Percentiles rank a stretch among this genome's conserved stretches.
Evolutionary conservation across 2,329 filamentous ascomycete species (phyloP).

Genomic region (Pestalotiopsis sp.): DNA sequence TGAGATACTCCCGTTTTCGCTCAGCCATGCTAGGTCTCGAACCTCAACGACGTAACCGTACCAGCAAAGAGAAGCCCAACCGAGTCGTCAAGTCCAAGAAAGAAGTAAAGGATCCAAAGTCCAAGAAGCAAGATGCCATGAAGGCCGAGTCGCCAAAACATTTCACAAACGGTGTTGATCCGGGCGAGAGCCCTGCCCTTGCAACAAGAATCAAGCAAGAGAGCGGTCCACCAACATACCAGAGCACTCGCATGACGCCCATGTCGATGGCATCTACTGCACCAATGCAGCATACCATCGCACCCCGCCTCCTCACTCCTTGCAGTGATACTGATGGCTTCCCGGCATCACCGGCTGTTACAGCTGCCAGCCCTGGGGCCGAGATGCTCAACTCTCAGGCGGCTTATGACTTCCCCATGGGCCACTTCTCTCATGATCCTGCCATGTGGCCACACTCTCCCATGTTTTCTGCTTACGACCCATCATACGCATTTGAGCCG

Average conservation of each 20-base stretch:
- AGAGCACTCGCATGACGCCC: conserved; percentile 29
- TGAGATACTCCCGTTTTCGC: conserved; percentile 60
- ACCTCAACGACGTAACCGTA: conserved; percentile 50
- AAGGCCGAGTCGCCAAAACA: conserved; percentile 40
- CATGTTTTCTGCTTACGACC: conserved; percentile 43
- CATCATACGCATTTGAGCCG: conserved; percentile 41
- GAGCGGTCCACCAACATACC: conserved; percentile 32
- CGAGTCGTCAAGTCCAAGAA: conserved; percentile 50
- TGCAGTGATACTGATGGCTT: conserved; percentile 53
- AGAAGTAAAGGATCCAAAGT: conserved; percentile 27
- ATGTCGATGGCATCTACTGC: conserved; percentile 28
- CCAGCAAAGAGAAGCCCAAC: conserved; percentile 41
- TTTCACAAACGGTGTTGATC: conserved; percentile 22
- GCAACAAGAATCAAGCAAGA: conserved; percentile 43
- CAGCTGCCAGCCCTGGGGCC: conserved; percentile 34
- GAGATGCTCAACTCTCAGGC: conserved; percentile 34
- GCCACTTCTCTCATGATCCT: conserved; percentile 32
- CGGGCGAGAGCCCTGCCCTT: conserved; percentile 22
- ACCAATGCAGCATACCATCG: conserved; percentile 35
- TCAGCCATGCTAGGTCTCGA: conserved; percentile 49
- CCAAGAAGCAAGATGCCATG: conserved; percentile 40
- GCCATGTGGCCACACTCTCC: conserved; percentile 34
- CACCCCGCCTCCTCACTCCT: conserved; percentile 50
- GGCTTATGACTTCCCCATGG: conserved; percentile 32
- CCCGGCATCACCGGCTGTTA: conserved; percentile 29